These are phyloP conservation scores for Pulicaria dysenterica DNA, from an alignment of 129 eudicot species.

Conservation along the genomic window DNA sequence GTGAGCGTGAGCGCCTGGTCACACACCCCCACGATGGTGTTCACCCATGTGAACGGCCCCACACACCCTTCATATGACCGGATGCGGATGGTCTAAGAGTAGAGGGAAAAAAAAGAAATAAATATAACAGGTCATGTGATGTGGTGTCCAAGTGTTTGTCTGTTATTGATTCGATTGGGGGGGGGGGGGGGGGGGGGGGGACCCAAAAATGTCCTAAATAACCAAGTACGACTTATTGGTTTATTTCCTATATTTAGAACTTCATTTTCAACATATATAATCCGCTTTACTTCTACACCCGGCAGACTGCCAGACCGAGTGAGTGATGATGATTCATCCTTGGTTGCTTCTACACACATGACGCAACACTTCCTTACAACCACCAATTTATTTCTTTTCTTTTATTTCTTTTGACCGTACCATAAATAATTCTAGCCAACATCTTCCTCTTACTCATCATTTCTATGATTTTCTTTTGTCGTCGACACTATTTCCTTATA, in stretches of 20 bases:
- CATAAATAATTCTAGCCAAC: background rate
- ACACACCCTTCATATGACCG: too few relatives aligned
- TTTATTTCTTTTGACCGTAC: background rate
- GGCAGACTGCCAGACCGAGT: too few relatives aligned
- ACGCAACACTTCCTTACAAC: constrained; percentile 16
- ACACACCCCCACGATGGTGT: too few relatives aligned
- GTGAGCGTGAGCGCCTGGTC: too few relatives aligned
- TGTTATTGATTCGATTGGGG: background rate
- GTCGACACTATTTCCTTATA: too few relatives aligned
- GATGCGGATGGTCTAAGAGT: too few relatives aligned
- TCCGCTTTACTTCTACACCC: constrained; percentile 20
- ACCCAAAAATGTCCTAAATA: constrained; percentile 5
- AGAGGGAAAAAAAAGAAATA: too few relatives aligned
- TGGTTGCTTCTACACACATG: constrained; percentile 32
- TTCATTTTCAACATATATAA: background rate
- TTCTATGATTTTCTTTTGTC: background rate
- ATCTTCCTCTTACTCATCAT: background rate
- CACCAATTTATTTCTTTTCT: constrained; percentile 23
- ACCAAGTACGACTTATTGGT: background rate
- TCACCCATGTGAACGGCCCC: too few relatives aligned
- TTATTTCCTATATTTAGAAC: constrained; percentile 22
- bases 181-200: constrained; percentile 23
- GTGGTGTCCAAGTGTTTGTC: background rate
- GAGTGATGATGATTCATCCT: constrained; percentile 15
- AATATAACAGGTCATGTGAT: background rate